Percentiles rank a stretch among this genome's conserved stretches.
phyloP scores from a whole-genome alignment of 2,329 filamentous ascomycete genomes.

The Didymella arachidicola region DNA sequence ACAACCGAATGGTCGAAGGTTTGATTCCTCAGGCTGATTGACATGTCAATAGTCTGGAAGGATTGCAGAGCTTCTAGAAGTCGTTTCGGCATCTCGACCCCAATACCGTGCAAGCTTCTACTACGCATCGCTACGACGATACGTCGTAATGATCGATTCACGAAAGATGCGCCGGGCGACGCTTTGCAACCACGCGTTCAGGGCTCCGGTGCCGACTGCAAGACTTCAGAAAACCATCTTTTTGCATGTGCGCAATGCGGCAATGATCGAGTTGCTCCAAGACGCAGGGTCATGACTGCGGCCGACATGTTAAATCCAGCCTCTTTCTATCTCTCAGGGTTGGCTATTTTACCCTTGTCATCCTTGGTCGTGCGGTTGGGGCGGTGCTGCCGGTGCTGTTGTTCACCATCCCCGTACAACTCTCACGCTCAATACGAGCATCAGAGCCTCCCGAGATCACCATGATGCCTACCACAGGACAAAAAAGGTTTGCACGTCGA shows the following conservation, averaged over 20 bases:
- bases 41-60: conserved; percentile 22
- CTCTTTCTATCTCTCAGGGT: not conserved
- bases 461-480: not conserved
- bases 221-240: not conserved
- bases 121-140: not conserved
- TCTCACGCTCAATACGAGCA: not conserved
- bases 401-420: not conserved
- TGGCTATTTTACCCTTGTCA: not conserved
- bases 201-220: not conserved
- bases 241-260: not conserved
- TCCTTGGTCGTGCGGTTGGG: not conserved
- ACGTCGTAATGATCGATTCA: not conserved
- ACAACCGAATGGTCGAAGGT: conserved; percentile 12
- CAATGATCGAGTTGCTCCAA: not conserved
- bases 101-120: not conserved
- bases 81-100: conserved; percentile 22
- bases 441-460: too few species aligned
- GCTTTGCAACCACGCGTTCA: not conserved
- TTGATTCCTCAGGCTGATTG: conserved; percentile 3
- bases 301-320: not conserved
- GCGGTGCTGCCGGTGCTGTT: not conserved
- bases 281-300: not conserved
- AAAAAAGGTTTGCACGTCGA: not conserved
- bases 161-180: not conserved
- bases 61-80: conserved; percentile 33